These are phyloP conservation scores for Erythrophleum ivorense DNA, from an alignment of 331 rosid species.

Conservation along the genomic window DNA sequence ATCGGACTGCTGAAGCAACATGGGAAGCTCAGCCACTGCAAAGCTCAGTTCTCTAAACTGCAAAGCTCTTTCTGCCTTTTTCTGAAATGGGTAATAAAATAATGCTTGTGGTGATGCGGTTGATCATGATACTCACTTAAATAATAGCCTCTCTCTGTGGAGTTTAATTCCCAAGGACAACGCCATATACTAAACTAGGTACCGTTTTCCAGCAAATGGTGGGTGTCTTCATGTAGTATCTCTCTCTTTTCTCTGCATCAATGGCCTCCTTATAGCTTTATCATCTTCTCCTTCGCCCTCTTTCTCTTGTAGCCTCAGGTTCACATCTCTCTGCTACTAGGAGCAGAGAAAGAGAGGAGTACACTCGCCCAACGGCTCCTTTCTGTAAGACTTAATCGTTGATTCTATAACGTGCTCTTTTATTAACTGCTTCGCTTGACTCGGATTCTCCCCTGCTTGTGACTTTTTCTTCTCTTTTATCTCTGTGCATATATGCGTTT, in stretches of 20 bases:
- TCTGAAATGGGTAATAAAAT: constrained; percentile 38
- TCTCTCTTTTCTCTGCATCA: constrained; percentile 24
- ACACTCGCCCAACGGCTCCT: constrained; percentile 20
- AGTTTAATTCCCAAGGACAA: constrained; percentile 35
- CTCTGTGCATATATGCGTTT: constrained; percentile 4
- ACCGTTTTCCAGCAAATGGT: constrained; percentile 53
- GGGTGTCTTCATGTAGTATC: constrained; percentile 45
- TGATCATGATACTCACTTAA: constrained; percentile 39
- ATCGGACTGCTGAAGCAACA: constrained; percentile 45
- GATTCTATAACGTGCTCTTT: constrained; percentile 37
- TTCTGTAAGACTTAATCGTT: constrained; percentile 40
- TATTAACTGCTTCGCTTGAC: constrained; percentile 47
- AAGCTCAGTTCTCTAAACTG: constrained; percentile 16
- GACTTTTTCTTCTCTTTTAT: constrained; percentile 5
- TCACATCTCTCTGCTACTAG: constrained; percentile 26
- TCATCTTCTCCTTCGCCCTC: not conserved
- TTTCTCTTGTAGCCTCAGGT: not conserved
- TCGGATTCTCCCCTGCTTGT: constrained; percentile 31
- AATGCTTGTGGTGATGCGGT: constrained; percentile 34
- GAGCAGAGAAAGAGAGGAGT: constrained; percentile 7
- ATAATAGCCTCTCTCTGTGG: not conserved
- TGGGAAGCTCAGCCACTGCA: constrained; percentile 43
- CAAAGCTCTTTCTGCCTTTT: constrained; percentile 14
- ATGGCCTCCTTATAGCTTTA: constrained; percentile 22
- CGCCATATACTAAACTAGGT: constrained; percentile 40